Base-by-base conservation (phyloP, 139 green algal genomes). In the Yamagishiella unicocca region DNA sequence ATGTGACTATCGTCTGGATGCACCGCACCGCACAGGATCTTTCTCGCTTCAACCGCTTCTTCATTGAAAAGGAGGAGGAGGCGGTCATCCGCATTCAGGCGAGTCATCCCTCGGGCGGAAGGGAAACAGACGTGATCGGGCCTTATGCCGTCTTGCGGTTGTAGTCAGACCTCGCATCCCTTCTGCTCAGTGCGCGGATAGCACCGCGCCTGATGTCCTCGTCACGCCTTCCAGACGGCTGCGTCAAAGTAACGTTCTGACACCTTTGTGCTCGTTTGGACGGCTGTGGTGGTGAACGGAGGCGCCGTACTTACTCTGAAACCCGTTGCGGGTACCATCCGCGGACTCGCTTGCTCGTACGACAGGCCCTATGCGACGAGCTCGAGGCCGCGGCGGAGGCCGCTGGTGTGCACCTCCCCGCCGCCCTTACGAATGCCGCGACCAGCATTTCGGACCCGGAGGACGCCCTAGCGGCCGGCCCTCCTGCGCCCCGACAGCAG, bases 31-130 rank as follows among this genome's bases (percentile, higher is more conserved):
- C 77, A 42, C 89, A 90, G 87, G 92, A 96, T 55, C 33, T 96
- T 10, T 35, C 71, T 21, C 84, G 88, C 22, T 94, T 97, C 89
- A 97, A 97, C 90, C 79, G 89, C 31, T 95, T 93, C 72, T 97
- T 97, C 77, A 95, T 96, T 0, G 94, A 96, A 68, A 90, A 91
- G 85, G 96, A 98, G 90, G 96, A 98, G 80, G 93, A 97, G 31
- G 89, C 76, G 7, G 92, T 98, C 35, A 97, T 98, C n/a, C 83
- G 89, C 85, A 85, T 97, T 80, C 91, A 94, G 55, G 87, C 78
- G 21, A 7, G 50, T 58, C 50, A 12, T 17, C 14, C 50, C 12
- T 58, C n/a, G n/a, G n/a, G n/a, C n/a, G n/a, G n/a, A n/a, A n/a
- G n/a, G n/a, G n/a, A n/a, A n/a, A n/a, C n/a, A n/a, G n/a, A n/a